Conservation (phyloP, 768 basidiomycete species). For the Kockovaella imperatae region DNA sequence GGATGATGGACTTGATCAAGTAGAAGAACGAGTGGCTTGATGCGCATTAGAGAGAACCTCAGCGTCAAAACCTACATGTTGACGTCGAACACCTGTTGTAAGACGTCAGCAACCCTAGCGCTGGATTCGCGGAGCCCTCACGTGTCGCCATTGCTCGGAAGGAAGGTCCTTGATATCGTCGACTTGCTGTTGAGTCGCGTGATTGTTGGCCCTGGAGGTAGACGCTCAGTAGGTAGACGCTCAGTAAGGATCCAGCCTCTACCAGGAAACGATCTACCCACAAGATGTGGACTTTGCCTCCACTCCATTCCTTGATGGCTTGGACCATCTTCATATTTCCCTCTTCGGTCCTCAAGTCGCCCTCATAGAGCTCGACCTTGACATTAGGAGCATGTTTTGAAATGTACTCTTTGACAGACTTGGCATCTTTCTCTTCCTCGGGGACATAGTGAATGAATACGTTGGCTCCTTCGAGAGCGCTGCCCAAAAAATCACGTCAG, state of each 20-base stretch:
- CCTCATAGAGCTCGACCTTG: slow-evolving; percentile 45
- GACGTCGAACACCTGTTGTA: slow-evolving; percentile 22
- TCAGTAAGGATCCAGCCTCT: not conserved
- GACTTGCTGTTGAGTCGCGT: slow-evolving; percentile 49
- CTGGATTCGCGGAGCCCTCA: slow-evolving; percentile 44
- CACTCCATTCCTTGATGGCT: slow-evolving; percentile 46
- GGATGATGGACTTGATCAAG: slow-evolving; percentile 50
- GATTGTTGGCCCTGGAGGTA: slow-evolving; percentile 46
- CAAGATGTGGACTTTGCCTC: slow-evolving; percentile 46
- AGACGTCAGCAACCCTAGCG: not conserved
- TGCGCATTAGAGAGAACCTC: not conserved
- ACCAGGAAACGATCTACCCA: slow-evolving; percentile 20
- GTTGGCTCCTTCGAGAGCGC: slow-evolving; percentile 40
- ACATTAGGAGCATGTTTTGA: slow-evolving; percentile 46
- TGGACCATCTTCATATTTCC: slow-evolving; percentile 47
- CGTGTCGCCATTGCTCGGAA: slow-evolving; percentile 49
- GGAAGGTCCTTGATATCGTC: slow-evolving; percentile 45
- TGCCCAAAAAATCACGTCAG: no score
- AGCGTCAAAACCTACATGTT: slow-evolving; percentile 11
- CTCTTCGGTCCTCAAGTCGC: slow-evolving; percentile 48
- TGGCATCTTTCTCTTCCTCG: slow-evolving; percentile 48
- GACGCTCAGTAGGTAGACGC: not conserved
- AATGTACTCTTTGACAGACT: slow-evolving; percentile 46
- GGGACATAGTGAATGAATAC: slow-evolving; percentile 26
- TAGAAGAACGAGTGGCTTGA: slow-evolving; percentile 47